These are phyloP conservation scores for Calonectria naviculata DNA, from an alignment of 2,329 filamentous ascomycete species.

Conservation along the genomic window DNA sequence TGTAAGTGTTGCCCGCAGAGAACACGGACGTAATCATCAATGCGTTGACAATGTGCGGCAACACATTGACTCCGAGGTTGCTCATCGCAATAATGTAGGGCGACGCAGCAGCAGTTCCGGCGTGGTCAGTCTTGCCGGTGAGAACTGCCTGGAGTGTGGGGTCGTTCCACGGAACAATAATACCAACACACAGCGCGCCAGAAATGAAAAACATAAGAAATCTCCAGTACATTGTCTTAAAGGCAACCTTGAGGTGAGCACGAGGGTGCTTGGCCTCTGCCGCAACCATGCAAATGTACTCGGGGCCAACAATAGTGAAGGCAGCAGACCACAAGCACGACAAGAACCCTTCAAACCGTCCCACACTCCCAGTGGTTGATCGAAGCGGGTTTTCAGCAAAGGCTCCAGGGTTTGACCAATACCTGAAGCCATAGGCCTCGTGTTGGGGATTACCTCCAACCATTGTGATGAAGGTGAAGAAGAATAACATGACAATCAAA, in stretches of 20 bases:
- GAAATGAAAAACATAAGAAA: slow-evolving; percentile 27
- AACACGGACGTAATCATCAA: slow-evolving; percentile 51
- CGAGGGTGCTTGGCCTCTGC: slow-evolving; percentile 25
- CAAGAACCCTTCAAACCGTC: slow-evolving; percentile 21
- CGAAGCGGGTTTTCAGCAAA: slow-evolving; percentile 17
- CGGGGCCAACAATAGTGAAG: slow-evolving; percentile 73
- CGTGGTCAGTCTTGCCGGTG: slow-evolving; percentile 31
- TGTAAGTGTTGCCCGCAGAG: slow-evolving; percentile 59
- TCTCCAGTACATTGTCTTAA: slow-evolving; percentile 23
- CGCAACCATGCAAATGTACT: slow-evolving; percentile 61
- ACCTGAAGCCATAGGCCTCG: slow-evolving; percentile 22
- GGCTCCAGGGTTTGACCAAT: slow-evolving; percentile 17
- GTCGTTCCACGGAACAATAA: slow-evolving; percentile 74
- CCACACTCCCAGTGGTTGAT: slow-evolving; percentile 11
- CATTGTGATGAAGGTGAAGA: slow-evolving; percentile 27
- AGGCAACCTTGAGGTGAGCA: slow-evolving; percentile 20
- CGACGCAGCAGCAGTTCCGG: slow-evolving; percentile 62
- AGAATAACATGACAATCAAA: slow-evolving; percentile 24
- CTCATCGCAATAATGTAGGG: slow-evolving; percentile 71
- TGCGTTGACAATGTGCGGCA: slow-evolving; percentile 68
- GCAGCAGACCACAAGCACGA: slow-evolving; percentile 18
- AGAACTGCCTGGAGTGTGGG: slow-evolving; percentile 63
- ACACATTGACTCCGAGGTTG: slow-evolving; percentile 60
- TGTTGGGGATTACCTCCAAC: slow-evolving; percentile 19
- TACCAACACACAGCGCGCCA: slow-evolving; percentile 59